phyloP scores from a whole-genome alignment of 768 basidiomycete species.

The Krasilnikovozyma curviuscula region DNA sequence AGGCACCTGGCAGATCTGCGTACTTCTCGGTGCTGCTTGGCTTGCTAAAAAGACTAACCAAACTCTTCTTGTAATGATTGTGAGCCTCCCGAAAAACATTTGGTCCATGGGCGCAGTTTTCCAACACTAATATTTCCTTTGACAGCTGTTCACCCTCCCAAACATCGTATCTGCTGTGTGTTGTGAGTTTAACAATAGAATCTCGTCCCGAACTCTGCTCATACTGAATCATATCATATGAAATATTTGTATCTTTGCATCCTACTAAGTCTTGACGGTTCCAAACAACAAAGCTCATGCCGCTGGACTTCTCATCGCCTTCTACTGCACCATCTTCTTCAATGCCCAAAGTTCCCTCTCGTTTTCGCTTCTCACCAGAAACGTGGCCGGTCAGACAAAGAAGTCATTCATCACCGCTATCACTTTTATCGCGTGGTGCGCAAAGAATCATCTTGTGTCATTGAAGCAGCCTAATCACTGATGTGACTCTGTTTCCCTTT shows the following conservation, averaged over 20 bases:
- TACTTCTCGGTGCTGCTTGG: constrained; percentile 32
- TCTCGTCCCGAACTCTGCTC: no score
- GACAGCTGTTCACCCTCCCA: constrained; percentile 33
- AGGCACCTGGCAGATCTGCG: constrained; percentile 30
- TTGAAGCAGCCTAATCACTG: no score
- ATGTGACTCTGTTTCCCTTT: no score
- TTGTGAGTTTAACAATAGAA: no score
- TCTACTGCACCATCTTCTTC: constrained; percentile 29
- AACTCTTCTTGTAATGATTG: constrained; percentile 32
- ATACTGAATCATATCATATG: no score
- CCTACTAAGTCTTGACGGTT: constrained; percentile 35
- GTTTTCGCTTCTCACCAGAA: constrained; percentile 15
- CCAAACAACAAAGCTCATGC: constrained; percentile 29
- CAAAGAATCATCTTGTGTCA: no score
- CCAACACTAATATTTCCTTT: no score
- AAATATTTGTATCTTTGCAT: no score
- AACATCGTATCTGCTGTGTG: constrained; percentile 36
- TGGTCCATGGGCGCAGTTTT: no score
- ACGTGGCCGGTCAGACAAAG: constrained; percentile 32
- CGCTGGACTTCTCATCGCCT: constrained; percentile 34
- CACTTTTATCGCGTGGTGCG: constrained; percentile 38
- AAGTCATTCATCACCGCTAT: constrained; percentile 34
- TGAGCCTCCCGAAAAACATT: no score
- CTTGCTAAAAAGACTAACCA: constrained; percentile 32
- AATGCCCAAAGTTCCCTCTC: constrained; percentile 10